Percentiles rank a stretch among this genome's conserved stretches.
phyloP scores from a whole-genome alignment of 768 basidiomycete species.

The Calocera viscosa region DNA sequence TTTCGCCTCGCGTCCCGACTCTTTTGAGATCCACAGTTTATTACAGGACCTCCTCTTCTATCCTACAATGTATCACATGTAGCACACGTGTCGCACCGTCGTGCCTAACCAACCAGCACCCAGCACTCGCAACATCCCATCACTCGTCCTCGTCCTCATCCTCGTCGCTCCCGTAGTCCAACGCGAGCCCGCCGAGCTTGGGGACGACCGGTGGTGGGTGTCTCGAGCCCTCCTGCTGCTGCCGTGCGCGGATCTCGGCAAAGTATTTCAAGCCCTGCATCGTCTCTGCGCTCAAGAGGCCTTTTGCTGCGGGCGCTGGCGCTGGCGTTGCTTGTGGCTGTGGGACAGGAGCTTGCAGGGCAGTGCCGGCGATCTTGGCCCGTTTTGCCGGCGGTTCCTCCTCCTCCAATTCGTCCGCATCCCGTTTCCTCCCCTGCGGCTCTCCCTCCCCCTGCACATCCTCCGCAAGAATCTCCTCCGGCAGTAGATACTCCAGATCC shows the following conservation, averaged over 20 bases:
- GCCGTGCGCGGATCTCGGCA: conserved; percentile 68
- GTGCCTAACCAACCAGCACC: no score
- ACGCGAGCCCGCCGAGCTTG: conserved; percentile 40
- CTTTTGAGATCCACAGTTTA: background rate
- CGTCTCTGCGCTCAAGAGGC: conserved; percentile 71
- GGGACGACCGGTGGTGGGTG: conserved; percentile 21
- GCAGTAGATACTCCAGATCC: conserved; percentile 13
- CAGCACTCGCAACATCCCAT: no score
- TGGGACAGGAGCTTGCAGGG: conserved; percentile 23
- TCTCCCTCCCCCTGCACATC: conserved; percentile 28
- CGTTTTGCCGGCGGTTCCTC: conserved; percentile 30
- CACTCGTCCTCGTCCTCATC: conserved; percentile 28
- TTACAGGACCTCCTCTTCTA: background rate
- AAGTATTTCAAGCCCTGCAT: conserved; percentile 85
- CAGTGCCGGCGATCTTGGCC: conserved; percentile 20
- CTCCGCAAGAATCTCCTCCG: conserved; percentile 20
- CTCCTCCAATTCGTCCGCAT: conserved; percentile 20
- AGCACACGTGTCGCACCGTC: no score
- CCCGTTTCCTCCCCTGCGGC: conserved; percentile 8
- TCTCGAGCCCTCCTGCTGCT: conserved; percentile 31
- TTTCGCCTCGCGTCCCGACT: background rate
- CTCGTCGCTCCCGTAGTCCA: conserved; percentile 65
- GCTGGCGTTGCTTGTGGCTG: conserved; percentile 29
- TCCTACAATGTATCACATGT: background rate
- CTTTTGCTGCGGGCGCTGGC: conserved; percentile 21